A percentile compares a stretch with the other conserved stretches of the same genome.
Evolutionary conservation across 352 stramenopile genomes (phyloP).

Genomic region (Phytophthora megakarya): DNA sequence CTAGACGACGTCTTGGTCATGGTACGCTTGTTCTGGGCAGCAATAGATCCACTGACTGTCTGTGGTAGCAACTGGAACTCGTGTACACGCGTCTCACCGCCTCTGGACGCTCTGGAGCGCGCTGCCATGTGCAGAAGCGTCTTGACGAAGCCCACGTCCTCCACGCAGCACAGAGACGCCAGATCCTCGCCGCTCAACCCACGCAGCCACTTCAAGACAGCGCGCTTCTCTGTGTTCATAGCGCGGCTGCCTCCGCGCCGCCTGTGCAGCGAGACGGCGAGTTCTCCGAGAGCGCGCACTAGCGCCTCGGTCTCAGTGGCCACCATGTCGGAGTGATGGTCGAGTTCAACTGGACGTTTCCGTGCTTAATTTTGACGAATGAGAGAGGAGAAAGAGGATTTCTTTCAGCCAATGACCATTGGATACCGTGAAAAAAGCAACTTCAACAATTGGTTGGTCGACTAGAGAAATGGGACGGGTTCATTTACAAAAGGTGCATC

Average conservation of each 20-base stretch:
- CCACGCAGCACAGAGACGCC: conserved; percentile 64
- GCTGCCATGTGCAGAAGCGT: conserved; percentile 74
- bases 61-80: conserved; percentile 65
- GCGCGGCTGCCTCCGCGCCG: conserved; percentile 9
- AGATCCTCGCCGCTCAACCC: conserved; percentile 47
- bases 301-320: conserved; percentile 36
- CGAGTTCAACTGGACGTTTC: conserved; percentile 22
- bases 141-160: conserved; percentile 78
- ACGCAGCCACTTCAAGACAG: conserved; percentile 59
- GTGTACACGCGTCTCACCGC: conserved; percentile 23
- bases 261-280: conserved; percentile 45
- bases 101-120: conserved; percentile 17
- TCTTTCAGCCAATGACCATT: conserved; percentile 17
- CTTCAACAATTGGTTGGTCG: background rate
- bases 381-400: background rate
- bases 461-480: background rate
- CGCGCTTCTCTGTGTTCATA: conserved; percentile 36
- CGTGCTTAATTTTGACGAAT: conserved; percentile 21
- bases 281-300: conserved; percentile 65
- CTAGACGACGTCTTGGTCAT: conserved; percentile 8
- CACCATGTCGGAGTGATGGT: conserved; percentile 30
- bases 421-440: background rate
- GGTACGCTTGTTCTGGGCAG: conserved; percentile 14
- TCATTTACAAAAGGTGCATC: conserved; percentile 25
- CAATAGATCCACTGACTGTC: background rate